These are phyloP conservation scores for Flaveria ramosissima DNA, from an alignment of 129 eudicot genomes.

Conservation along the genomic window DNA sequence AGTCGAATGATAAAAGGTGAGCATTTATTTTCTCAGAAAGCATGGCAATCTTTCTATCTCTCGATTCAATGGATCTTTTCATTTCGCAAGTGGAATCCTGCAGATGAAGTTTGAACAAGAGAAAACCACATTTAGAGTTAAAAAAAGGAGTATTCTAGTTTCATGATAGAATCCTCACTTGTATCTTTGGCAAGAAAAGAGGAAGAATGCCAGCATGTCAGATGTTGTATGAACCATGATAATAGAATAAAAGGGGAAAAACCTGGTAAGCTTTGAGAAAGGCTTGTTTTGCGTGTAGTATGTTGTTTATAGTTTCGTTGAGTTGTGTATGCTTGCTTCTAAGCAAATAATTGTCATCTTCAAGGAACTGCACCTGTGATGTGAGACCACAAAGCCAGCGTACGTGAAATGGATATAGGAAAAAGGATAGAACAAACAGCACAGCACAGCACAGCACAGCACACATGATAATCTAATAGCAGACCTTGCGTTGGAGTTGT, in stretches of 20 bases:
- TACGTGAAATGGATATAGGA: background rate
- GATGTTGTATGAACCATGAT: too few species aligned
- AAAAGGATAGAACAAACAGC: too few species aligned
- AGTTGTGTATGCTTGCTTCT: constrained; percentile 62
- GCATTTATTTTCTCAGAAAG: constrained; percentile 59
- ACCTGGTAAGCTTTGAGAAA: constrained; percentile 66
- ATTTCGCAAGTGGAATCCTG: constrained; percentile 65
- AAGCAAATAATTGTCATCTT: constrained; percentile 57
- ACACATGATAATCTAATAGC: background rate
- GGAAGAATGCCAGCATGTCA: too few species aligned
- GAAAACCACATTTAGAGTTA: constrained; percentile 20
- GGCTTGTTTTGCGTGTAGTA: constrained; percentile 49
- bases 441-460: too few species aligned
- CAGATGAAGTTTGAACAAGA: constrained; percentile 15
- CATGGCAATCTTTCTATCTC: constrained; percentile 50
- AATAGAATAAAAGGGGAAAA: too few species aligned
- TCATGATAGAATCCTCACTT: background rate
- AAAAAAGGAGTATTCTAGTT: background rate
- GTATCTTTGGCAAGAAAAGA: too few species aligned
- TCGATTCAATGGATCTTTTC: constrained; percentile 57
- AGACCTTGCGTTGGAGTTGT: constrained; percentile 57
- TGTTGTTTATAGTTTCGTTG: constrained; percentile 50
- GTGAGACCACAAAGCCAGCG: constrained; percentile 10
- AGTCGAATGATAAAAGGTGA: constrained; percentile 35
- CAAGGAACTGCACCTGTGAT: constrained; percentile 58